Conservation (phyloP, 75 land plant species). For the Larix kaempferi region DNA sequence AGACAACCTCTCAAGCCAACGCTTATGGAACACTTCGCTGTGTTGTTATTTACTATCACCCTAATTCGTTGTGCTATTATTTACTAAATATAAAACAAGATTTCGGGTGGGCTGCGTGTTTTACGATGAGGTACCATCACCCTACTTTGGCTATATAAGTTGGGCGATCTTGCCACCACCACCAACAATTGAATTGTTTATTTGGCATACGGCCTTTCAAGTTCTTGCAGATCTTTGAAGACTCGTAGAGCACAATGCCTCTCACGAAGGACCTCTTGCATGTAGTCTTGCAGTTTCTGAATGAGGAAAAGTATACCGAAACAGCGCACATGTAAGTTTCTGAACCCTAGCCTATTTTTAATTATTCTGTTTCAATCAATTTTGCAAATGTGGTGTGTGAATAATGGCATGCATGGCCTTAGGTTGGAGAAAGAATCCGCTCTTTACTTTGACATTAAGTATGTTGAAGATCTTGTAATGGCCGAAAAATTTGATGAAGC, state of each 20-base stretch:
- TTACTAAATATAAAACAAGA: no score
- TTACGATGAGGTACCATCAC: no score
- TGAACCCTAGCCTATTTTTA: background rate
- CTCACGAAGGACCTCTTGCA: no score
- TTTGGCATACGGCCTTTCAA: no score
- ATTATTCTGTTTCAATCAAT: background rate
- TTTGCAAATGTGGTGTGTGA: background rate
- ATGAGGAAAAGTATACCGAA: background rate
- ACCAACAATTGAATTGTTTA: no score
- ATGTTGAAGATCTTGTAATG: slow-evolving; percentile 10
- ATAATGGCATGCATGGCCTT: background rate
- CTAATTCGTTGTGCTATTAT: no score
- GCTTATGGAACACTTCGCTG: no score
- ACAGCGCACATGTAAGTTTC: background rate
- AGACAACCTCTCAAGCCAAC: no score
- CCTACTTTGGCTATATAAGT: no score
- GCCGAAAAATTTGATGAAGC: slow-evolving; percentile 7
- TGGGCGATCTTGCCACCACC: no score
- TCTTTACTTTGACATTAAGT: slow-evolving; percentile 11
- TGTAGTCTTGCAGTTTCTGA: background rate
- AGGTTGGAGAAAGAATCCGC: slow-evolving; percentile 1
- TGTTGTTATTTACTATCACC: no score
- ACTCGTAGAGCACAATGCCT: background rate
- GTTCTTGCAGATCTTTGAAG: background rate
- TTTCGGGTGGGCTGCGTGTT: no score